Base-by-base conservation (phyloP, 2,329 filamentous ascomycete genomes). In the Amauroascus niger region DNA sequence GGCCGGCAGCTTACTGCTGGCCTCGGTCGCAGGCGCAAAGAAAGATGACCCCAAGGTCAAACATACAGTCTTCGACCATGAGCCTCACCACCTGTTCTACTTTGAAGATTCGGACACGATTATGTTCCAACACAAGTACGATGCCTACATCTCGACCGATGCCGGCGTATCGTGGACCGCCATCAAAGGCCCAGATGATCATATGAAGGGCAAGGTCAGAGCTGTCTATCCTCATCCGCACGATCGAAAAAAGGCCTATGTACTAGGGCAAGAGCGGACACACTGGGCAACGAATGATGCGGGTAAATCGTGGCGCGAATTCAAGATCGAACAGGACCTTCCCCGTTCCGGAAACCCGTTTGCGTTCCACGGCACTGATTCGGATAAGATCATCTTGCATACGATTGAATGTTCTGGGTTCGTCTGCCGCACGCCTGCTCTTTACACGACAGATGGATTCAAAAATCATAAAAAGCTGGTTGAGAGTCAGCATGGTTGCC, bases 361-460 rank as follows among this genome's bases (percentile, higher is more conserved):
- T 60, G 76, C 76, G 60, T 98, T 95, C 72, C 88, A 97, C 69
- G 88, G 88, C 52, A 76, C 73, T 59, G 88, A 98, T 67, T 81
- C 85, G 20, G 81, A 91, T 64, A 88, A 87, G 71, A 86, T 97
- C 58, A 80, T 98, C 57, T 88, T 93, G 72, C 85, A 90, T 30
- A 47, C 50, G 66, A 81, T 84, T 75, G 75, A 82, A 57, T 90
- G 86, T 66, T 71, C 77, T 16, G 76, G 79, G 43, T 74, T 80
- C 24, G 79, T 80, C 62, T 88, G 85, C 67, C 74, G 79, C 57
- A 80, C 84, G 64, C 70, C 73, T 61, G 73, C 77, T 20, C 79
- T 75, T 61, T 96, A 95, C 67, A 97, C 93, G 2, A 83, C 78
- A 13, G 85, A 97, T 69, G 88, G 88, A 59, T 98, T 98, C 74